Conservation (phyloP, 352 stramenopile species). For the Globisporangium lucens region DNA sequence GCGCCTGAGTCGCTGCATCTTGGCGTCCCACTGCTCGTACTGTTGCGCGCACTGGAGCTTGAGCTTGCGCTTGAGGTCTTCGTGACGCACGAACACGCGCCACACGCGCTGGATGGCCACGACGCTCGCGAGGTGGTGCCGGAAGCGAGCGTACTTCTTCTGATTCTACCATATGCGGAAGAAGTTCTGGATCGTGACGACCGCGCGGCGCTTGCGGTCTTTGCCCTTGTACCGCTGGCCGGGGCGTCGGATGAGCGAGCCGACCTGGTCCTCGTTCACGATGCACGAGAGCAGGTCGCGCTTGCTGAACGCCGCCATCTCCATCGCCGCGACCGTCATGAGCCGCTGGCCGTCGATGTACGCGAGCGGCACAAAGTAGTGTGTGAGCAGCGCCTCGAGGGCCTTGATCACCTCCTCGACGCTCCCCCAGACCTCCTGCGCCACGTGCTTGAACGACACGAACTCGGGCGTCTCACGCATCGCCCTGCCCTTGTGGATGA, state of each 20-base stretch:
- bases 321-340: constrained; percentile 65
- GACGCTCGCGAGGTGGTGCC: constrained; percentile 37
- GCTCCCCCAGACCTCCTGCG: constrained; percentile 78
- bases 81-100: constrained; percentile 45
- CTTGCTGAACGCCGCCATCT: constrained; percentile 41
- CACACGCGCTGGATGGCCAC: constrained; percentile 62
- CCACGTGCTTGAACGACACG: constrained; percentile 74
- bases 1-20: constrained; percentile 44
- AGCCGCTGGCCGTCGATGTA: constrained; percentile 85
- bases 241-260: constrained; percentile 54
- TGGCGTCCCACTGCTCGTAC: constrained; percentile 35
- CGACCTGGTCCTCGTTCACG: constrained; percentile 86
- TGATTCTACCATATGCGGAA: constrained; percentile 60
- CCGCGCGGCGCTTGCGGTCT: constrained; percentile 57
- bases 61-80: constrained; percentile 38
- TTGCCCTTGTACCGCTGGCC: constrained; percentile 78
- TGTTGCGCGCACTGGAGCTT: constrained; percentile 33
- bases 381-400: constrained; percentile 68
- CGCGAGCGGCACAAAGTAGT: constrained; percentile 85
- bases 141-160: constrained; percentile 40
- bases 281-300: constrained; percentile 77
- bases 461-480: constrained; percentile 87
- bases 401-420: constrained; percentile 70
- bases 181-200: constrained; percentile 67
- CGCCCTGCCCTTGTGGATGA: constrained; percentile 82